Evolutionary conservation across 306 rosid species (phyloP).

Genomic region (Styphnolobium japonicum): DNA sequence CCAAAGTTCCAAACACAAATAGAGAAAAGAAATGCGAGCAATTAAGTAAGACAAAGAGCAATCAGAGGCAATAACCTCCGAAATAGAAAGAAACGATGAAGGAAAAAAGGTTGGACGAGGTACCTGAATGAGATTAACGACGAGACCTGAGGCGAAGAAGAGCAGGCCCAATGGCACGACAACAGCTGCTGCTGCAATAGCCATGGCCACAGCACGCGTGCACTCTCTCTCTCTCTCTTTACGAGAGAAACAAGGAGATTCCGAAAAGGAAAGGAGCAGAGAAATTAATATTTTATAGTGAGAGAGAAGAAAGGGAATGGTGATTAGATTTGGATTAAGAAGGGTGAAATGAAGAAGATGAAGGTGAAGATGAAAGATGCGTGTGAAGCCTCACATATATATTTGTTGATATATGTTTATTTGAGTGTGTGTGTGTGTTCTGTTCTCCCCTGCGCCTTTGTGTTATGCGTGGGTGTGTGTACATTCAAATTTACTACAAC

Average conservation of each 20-base stretch:
- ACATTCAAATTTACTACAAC: no score
- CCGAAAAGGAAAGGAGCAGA: neutral
- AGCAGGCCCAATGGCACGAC: slow-evolving; percentile 82
- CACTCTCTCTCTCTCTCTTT: neutral
- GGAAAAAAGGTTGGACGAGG: neutral
- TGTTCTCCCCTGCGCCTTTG: no score
- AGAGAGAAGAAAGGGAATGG: neutral
- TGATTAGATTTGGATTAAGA: neutral
- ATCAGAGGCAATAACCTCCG: no score
- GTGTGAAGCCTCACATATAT: no score
- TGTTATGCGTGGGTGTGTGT: no score
- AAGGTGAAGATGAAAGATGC: no score
- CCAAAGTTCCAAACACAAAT: no score
- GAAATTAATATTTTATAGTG: neutral
- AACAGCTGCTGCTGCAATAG: slow-evolving; percentile 74
- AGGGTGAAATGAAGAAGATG: neutral
- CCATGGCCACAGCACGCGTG: slow-evolving; percentile 49
- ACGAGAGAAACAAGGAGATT: slow-evolving; percentile 7
- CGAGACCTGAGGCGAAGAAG: slow-evolving; percentile 85
- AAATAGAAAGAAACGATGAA: neutral
- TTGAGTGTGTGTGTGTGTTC: no score
- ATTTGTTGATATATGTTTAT: no score
- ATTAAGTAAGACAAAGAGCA: no score
- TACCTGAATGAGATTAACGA: slow-evolving; percentile 84
- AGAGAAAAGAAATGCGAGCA: neutral